Conservation (phyloP, 768 basidiomycete species). For the Naganishia friedmannii region DNA sequence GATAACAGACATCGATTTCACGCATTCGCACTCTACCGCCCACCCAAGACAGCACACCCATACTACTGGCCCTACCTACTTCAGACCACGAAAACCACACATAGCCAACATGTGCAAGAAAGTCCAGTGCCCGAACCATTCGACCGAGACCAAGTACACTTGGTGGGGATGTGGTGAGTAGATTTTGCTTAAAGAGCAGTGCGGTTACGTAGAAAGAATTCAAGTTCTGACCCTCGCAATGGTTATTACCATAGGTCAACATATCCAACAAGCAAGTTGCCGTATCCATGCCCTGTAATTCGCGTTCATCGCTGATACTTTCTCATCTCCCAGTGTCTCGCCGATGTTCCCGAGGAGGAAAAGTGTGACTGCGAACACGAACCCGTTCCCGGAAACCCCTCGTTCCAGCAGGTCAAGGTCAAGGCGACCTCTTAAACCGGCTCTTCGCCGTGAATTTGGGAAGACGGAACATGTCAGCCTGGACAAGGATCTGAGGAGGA, state of each 20-base stretch:
- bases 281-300: neutral
- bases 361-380: conserved; percentile 48
- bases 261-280: conserved; percentile 43
- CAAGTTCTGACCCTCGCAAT: neutral
- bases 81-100: neutral
- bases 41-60: too few species aligned
- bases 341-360: conserved; percentile 41
- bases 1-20: neutral
- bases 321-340: conserved; percentile 39
- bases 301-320: neutral
- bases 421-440: neutral
- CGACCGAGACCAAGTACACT: conserved; percentile 42
- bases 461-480: too few species aligned
- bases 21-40: neutral
- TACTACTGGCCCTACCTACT: neutral
- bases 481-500: too few species aligned
- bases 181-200: neutral
- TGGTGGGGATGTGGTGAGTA: conserved; percentile 52
- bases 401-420: conserved; percentile 42
- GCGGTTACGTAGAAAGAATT: neutral
- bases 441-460: neutral
- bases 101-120: conserved; percentile 45
- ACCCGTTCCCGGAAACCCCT: conserved; percentile 38
- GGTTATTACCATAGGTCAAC: conserved; percentile 34
- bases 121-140: conserved; percentile 45